Evolutionary conservation across 2,329 filamentous ascomycete genomes (phyloP).

Genomic region (Aspergillus thermomutatus): DNA sequence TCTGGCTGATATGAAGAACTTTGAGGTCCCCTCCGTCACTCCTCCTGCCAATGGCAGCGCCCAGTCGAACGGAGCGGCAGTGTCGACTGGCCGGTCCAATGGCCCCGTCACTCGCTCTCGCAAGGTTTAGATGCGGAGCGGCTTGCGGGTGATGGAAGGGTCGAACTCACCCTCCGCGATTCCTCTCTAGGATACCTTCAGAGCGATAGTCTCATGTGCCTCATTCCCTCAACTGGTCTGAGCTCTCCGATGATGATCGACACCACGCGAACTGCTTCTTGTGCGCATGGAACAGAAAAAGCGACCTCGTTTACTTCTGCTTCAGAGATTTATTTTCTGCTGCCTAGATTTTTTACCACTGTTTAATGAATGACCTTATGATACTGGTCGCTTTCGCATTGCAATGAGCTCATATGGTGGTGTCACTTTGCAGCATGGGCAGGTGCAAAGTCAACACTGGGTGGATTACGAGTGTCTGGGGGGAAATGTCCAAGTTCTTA

Average conservation of each 20-base stretch:
- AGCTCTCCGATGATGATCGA: neutral
- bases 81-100: conserved; percentile 39
- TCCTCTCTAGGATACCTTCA: neutral
- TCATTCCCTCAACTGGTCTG: neutral
- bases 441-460: conserved; percentile 11
- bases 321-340: conserved; percentile 7
- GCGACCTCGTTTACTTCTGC: conserved; percentile 3
- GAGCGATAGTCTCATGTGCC: neutral
- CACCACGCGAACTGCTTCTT: neutral
- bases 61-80: conserved; percentile 31
- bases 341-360: conserved; percentile 17
- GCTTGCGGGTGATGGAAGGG: neutral
- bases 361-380: conserved; percentile 30
- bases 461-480: conserved; percentile 11
- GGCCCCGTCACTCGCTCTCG: conserved; percentile 46
- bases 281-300: neutral
- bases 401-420: conserved; percentile 20
- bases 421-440: conserved; percentile 15
- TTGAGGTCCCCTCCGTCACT: conserved; percentile 53
- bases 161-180: neutral
- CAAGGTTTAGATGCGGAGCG: conserved; percentile 39
- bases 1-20: conserved; percentile 77
- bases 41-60: conserved; percentile 26
- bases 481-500: conserved; percentile 5
- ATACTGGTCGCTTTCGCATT: conserved; percentile 22